Evolutionary conservation across 129 eudicot species (phyloP), one percentile per base, ranked within the genome.

Genomic region (Artemisia argyi): DNA sequence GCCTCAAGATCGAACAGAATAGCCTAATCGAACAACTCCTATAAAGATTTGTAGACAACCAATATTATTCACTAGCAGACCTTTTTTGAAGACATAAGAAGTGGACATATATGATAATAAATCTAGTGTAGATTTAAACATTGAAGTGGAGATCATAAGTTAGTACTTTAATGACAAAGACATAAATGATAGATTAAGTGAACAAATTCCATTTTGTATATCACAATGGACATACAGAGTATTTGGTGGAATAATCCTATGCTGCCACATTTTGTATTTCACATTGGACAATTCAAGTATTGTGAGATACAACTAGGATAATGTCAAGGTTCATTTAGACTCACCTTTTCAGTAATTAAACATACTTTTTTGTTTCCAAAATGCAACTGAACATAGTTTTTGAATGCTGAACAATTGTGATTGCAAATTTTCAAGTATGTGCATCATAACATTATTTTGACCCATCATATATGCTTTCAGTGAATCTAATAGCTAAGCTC

Each of bases 241-340:
- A 1, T 39, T 39, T 39, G 2, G 46, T 39, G 46, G 10, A 39
- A 39, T 39, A 39, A 39, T 52, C 57, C 17, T 13, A 4, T 52
- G 57, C 30, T 54, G 61, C 67, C 58, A 42, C 50, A 18, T 18
- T 26, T 4, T 78, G 59, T 79, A 35, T 76, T 67, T 68, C 93
- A 90, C 93, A 80, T 7, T 39, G 46, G 11, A 64, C 80, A 76
- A 71, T 90, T 66, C 80, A 77, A 63, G 44, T 69, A 83, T 90
- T 91, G 59, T 81, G 73, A 83, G 46, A 39, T 1, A 39, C 46
- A 39, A 7, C 9, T 39, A 83, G 76, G 58, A 67, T 55, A 80
- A 79, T 59, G 62, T 78, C 75, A 87, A 85, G 65, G 78, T 85
- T 85, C 35, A 39, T 39, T 8, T 39, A 39, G 11, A 39, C 2